Percentiles rank a stretch among this genome's conserved stretches.
These are phyloP conservation scores for Marchantia paleacea DNA, from an alignment of 225 moss, liverwort and hornwort genomes.

Conservation along the genomic window DNA sequence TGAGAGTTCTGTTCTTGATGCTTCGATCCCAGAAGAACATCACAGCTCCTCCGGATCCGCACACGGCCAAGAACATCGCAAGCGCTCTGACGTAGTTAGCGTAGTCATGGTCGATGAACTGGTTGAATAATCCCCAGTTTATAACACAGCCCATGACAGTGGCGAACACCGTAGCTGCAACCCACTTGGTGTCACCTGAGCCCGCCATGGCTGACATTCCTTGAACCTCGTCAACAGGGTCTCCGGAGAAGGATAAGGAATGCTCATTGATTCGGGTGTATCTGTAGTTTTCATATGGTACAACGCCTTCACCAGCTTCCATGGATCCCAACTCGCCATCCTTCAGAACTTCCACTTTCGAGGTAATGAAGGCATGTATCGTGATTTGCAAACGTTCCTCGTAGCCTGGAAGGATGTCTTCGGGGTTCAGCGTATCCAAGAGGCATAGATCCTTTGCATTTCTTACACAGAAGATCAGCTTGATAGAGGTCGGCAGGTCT, in stretches of 20 bases:
- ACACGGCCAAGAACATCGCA: background rate
- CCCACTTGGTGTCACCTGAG: constrained; percentile 20
- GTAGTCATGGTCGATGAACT: background rate
- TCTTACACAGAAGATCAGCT: constrained; percentile 51
- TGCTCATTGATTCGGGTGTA: background rate
- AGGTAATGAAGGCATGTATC: constrained; percentile 21
- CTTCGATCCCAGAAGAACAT: constrained; percentile 3
- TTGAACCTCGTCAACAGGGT: background rate
- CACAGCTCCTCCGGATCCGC: constrained; percentile 13
- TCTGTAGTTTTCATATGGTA: background rate
- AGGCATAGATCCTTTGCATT: constrained; percentile 19
- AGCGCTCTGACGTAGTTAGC: background rate
- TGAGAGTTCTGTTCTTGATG: background rate
- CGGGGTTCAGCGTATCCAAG: constrained; percentile 19
- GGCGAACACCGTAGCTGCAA: constrained; percentile 2
- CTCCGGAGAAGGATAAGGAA: background rate
- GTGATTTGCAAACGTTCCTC: constrained; percentile 4
- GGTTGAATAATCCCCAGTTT: constrained; percentile 17
- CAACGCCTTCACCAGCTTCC: background rate
- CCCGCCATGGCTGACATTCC: constrained; percentile 20
- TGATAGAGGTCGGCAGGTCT: constrained; percentile 42
- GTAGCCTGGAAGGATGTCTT: constrained; percentile 23
- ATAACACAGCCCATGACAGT: constrained; percentile 17
- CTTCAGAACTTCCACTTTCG: background rate
- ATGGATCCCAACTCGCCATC: background rate